Evolutionary conservation across 2,329 filamentous ascomycete species (phyloP), one percentile per base, ranked within the genome.

Genomic region (Bipolaris zeicola): DNA sequence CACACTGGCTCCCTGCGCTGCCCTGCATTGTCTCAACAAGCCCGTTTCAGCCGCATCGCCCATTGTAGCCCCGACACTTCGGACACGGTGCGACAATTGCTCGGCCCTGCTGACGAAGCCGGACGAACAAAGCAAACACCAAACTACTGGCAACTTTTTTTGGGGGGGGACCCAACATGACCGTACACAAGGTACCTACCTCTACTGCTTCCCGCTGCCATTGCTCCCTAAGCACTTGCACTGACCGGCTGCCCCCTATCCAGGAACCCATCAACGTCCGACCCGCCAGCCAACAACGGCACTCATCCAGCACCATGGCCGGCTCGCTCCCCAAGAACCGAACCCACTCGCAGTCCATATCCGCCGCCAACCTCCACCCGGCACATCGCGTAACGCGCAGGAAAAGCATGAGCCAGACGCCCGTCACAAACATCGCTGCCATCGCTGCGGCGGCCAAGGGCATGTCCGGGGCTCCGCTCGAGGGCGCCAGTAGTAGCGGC

Each of bases 371-470:
- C 56, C 85, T 93, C 72, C 94, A 93, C 80, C 80, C 88, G 67
- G 88, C 87, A 76, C 90, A 96, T 77, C 90, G 95, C 67, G 87
- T 98, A 66, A 92, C 91, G 68, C 91, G 94, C 71, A 87, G 95
- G 69, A 98, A 98, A 85, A 97, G 93, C 79, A 92, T 96, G 74
- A 87, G 86, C 73, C 92, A 91, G 59, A 89, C 87, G 63, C 85
- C 88, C 44, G 84, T 83, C 45, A 83, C 85, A 75, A 93, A 90
- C 77, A 86, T 89, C 43, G 88, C 90, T 16, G 91, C 90, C 51
- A 81, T 94, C 61, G 89, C 90, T 31, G 89, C 89, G 11, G 90
- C 88, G 1, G 76, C 78, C 49, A 86, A 87, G 70, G 89, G 90
- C 72, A 82, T 81, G 50, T 79, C 79, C 57, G 87, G 89, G 65